phyloP scores from a whole-genome alignment of 805 yeast species.

The Jamesozyma jinghongensis region DNA sequence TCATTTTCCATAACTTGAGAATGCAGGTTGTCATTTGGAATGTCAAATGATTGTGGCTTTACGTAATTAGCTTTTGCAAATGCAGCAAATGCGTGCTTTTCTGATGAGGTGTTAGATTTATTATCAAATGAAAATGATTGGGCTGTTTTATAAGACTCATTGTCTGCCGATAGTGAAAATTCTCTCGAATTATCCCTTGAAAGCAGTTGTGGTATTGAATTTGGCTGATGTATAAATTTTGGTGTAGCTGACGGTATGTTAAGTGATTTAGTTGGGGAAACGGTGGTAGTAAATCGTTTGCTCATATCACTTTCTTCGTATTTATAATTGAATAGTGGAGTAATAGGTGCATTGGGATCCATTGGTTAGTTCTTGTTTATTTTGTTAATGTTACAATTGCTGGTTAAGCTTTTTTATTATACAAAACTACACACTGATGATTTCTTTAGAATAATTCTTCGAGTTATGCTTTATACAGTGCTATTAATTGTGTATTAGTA shows the following conservation, averaged over 20 bases:
- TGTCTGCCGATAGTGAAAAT: slow-evolving; percentile 1
- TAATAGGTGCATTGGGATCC: slow-evolving; percentile 1
- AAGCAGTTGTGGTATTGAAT: not conserved
- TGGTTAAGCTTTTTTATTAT: too few species aligned
- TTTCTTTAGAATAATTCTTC: too few species aligned
- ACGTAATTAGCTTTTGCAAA: not conserved
- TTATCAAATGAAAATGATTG: slow-evolving; percentile 2
- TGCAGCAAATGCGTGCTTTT: not conserved
- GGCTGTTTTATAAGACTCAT: slow-evolving; percentile 7
- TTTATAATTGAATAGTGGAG: slow-evolving; percentile 5
- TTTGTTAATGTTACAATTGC: too few species aligned
- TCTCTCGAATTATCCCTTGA: not conserved
- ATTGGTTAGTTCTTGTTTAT: too few species aligned
- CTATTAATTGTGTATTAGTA: too few species aligned
- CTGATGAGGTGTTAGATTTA: not conserved
- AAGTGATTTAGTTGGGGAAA: slow-evolving; percentile 12
- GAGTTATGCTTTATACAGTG: too few species aligned
- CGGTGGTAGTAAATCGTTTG: slow-evolving; percentile 3
- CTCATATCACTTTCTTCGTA: not conserved
- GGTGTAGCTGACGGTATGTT: not conserved
- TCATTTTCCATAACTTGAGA: too few species aligned
- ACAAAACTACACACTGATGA: too few species aligned
- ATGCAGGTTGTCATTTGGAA: too few species aligned
- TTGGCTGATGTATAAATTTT: not conserved
- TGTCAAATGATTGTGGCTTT: not conserved